Evolutionary conservation across 108 stramenopile species (phyloP).

Genomic region (Nitzschia sp.): DNA sequence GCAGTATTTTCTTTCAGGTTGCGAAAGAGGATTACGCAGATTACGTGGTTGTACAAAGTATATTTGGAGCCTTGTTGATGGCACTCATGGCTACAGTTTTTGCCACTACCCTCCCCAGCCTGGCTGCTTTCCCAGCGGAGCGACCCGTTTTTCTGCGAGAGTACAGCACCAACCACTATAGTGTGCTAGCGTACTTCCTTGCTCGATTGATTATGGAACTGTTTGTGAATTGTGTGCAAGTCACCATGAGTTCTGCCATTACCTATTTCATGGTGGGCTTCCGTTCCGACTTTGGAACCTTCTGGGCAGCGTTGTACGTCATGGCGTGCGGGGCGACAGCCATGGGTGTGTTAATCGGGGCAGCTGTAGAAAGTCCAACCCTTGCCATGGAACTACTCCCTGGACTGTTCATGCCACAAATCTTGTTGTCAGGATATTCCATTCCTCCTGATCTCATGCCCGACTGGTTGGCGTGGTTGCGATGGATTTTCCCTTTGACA

Average conservation of each 20-base stretch:
- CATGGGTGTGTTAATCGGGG: conserved; percentile 55
- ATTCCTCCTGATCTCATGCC: conserved; percentile 34
- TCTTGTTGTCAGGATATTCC: conserved; percentile 74
- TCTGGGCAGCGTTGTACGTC: conserved; percentile 27
- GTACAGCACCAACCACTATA: conserved; percentile 76
- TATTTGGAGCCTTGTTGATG: conserved; percentile 59
- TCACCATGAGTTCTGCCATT: conserved; percentile 10
- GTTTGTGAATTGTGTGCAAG: conserved; percentile 26
- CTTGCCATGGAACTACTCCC: conserved; percentile 59
- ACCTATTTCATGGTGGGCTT: conserved; percentile 46
- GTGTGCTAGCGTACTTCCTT: conserved; percentile 57
- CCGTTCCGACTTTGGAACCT: conserved; percentile 20
- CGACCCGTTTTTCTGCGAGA: conserved; percentile 64
- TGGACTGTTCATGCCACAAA: conserved; percentile 71
- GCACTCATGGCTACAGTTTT: conserved; percentile 42
- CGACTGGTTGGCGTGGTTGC: conserved; percentile 65
- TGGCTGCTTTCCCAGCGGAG: conserved; percentile 39
- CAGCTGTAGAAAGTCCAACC: conserved; percentile 54
- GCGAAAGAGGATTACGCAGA: conserved; percentile 20
- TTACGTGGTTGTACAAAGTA: conserved; percentile 44
- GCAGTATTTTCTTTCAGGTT: conserved; percentile 55
- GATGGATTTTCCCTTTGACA: conserved; percentile 70
- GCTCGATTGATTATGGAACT: conserved; percentile 37
- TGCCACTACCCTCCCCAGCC: conserved; percentile 50
- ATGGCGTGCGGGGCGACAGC: conserved; percentile 49